These are phyloP conservation scores for Colletotrichum cordylinicola DNA, from an alignment of 2,329 filamentous ascomycete species.

Conservation along the genomic window DNA sequence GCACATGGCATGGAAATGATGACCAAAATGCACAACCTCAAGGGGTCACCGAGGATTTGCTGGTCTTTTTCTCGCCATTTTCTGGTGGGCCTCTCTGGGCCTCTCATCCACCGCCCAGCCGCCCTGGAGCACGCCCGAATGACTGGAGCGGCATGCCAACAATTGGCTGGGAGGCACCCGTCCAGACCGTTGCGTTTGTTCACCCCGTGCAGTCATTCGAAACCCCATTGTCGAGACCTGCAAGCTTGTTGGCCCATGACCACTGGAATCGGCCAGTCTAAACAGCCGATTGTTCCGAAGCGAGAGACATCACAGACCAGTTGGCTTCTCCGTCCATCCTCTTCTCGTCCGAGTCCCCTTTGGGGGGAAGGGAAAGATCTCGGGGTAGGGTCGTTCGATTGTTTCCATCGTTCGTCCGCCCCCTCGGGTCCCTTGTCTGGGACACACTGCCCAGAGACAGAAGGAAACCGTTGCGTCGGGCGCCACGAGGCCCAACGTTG, in stretches of 20 bases:
- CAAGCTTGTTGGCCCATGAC: neutral
- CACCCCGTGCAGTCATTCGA: neutral
- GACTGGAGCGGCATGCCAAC: neutral
- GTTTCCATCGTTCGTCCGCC: neutral
- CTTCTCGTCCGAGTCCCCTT: neutral
- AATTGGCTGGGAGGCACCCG: slow-evolving; percentile 7
- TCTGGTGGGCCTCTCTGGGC: neutral
- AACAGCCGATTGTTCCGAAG: neutral
- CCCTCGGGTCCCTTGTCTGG: neutral
- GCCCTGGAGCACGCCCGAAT: slow-evolving; percentile 2
- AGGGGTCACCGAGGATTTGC: neutral
- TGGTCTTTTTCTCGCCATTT: neutral
- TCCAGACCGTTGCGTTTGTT: neutral
- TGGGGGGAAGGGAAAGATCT: neutral
- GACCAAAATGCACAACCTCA: neutral
- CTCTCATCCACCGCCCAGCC: slow-evolving; percentile 10
- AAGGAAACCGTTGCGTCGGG: neutral
- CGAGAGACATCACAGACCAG: neutral
- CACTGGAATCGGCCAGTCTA: neutral
- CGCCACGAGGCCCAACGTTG: slow-evolving; percentile 6
- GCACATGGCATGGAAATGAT: slow-evolving; percentile 1
- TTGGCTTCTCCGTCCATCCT: neutral
- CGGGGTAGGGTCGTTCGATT: neutral
- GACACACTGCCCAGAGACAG: neutral
- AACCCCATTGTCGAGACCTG: neutral